Conservation (phyloP, 805 yeast genomes). For the Hanseniaspora valbyensis region DNA sequence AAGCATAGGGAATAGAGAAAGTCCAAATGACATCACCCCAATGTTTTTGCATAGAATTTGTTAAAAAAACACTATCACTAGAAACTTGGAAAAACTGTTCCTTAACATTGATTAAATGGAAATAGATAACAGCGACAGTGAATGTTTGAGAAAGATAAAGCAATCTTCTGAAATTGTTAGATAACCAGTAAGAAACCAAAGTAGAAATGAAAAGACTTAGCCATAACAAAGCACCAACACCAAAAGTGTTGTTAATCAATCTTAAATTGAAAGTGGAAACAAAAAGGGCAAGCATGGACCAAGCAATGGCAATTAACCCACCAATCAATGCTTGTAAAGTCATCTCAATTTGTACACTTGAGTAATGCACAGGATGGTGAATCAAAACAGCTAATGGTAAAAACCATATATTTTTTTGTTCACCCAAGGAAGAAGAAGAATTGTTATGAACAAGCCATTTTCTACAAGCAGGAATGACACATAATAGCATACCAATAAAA, state of each 20-base stretch:
- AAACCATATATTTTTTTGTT: conserved; percentile 27
- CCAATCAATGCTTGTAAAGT: conserved; percentile 34
- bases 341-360: conserved; percentile 40
- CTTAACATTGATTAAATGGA: conserved; percentile 25
- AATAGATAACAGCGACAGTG: conserved; percentile 31
- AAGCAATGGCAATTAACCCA: conserved; percentile 34
- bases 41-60: conserved; percentile 16
- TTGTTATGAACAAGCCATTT: conserved; percentile 34
- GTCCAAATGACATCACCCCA: conserved; percentile 33
- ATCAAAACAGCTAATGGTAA: conserved; percentile 35
- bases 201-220: conserved; percentile 33
- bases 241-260: conserved; percentile 21
- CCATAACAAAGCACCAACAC: conserved; percentile 39
- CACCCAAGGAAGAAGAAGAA: too few species aligned
- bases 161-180: conserved; percentile 33
- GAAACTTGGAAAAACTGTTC: neutral
- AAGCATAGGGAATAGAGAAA: conserved; percentile 36
- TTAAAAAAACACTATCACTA: conserved; percentile 17
- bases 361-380: conserved; percentile 38
- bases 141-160: conserved; percentile 32
- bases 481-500: conserved; percentile 32
- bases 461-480: conserved; percentile 32
- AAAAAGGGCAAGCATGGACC: conserved; percentile 36
- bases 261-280: conserved; percentile 34
- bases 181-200: conserved; percentile 33